Evolutionary conservation across 352 stramenopile species (phyloP).

Genomic region (Porosira glacialis): DNA sequence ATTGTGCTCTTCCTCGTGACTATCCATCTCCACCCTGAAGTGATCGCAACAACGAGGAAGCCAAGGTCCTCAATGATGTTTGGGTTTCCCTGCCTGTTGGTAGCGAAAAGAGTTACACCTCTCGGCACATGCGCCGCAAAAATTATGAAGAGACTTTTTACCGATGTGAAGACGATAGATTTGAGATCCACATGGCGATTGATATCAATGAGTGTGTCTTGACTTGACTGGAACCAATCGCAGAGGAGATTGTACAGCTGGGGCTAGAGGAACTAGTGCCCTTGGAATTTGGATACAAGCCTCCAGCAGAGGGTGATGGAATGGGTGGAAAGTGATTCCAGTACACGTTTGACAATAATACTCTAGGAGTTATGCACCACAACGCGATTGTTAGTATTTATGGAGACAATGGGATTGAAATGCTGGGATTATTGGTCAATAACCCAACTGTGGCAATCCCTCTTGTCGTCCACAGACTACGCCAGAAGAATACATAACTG

Average conservation of each 20-base stretch:
- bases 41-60: constrained; percentile 87
- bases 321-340: constrained; percentile 75
- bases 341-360: constrained; percentile 89
- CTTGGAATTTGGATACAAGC: constrained; percentile 16
- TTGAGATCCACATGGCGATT: constrained; percentile 94
- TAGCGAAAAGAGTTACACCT: constrained; percentile 95
- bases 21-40: constrained; percentile 96
- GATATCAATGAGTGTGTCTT: constrained; percentile 95
- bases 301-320: constrained; percentile 39
- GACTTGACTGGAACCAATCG: constrained; percentile 90
- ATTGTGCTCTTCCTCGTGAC: constrained; percentile 93
- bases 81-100: constrained; percentile 97
- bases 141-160: constrained; percentile 99
- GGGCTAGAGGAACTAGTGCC: constrained; percentile 36
- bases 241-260: constrained; percentile 47
- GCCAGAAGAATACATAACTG: constrained; percentile 98
- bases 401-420: constrained; percentile 79
- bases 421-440: constrained; percentile 91
- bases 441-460: constrained; percentile 97
- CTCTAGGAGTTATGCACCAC: constrained; percentile 93
- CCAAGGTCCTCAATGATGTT: constrained; percentile 90
- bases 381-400: constrained; percentile 98
- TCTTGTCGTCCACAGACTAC: constrained; percentile 95
- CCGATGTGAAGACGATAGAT: constrained; percentile 98
- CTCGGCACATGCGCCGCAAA: constrained; percentile 97